These are phyloP conservation scores for Pseudogymnoascus sp. DNA, from an alignment of 2,329 filamentous ascomycete species.

Conservation along the genomic window DNA sequence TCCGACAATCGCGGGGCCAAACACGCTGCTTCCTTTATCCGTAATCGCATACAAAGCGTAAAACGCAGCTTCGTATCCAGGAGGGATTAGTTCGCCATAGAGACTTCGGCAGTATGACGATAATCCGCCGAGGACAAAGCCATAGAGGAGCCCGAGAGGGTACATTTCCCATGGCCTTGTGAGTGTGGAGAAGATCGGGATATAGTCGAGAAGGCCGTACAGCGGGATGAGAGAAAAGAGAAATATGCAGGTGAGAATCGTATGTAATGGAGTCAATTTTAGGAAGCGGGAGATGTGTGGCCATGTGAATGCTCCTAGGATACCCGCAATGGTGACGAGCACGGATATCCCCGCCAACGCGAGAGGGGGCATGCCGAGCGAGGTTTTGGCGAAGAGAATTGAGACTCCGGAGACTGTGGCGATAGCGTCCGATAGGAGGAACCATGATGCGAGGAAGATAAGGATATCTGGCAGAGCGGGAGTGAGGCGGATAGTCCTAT, in stretches of 20 bases:
- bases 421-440: constrained; percentile 86
- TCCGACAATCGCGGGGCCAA: constrained; percentile 89
- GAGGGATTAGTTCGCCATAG: constrained; percentile 88
- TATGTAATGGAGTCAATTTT: constrained; percentile 69
- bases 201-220: constrained; percentile 82
- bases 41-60: constrained; percentile 96
- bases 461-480: constrained; percentile 64
- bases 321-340: constrained; percentile 75
- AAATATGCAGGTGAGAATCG: constrained; percentile 83
- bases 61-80: constrained; percentile 90
- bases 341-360: constrained; percentile 89
- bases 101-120: constrained; percentile 87
- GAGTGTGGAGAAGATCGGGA: constrained; percentile 78
- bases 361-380: constrained; percentile 81
- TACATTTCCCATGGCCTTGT: constrained; percentile 98
- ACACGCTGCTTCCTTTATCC: constrained; percentile 89
- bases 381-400: constrained; percentile 90
- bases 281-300: constrained; percentile 65
- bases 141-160: constrained; percentile 80
- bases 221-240: constrained; percentile 89
- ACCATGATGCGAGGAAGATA: constrained; percentile 83
- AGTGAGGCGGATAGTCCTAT: constrained; percentile 69
- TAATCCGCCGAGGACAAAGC: constrained; percentile 86
- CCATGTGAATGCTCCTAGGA: constrained; percentile 87
- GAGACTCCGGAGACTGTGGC: constrained; percentile 92